Conservation (phyloP, 257 asterid genomes). For the Lavandula angustifolia region DNA sequence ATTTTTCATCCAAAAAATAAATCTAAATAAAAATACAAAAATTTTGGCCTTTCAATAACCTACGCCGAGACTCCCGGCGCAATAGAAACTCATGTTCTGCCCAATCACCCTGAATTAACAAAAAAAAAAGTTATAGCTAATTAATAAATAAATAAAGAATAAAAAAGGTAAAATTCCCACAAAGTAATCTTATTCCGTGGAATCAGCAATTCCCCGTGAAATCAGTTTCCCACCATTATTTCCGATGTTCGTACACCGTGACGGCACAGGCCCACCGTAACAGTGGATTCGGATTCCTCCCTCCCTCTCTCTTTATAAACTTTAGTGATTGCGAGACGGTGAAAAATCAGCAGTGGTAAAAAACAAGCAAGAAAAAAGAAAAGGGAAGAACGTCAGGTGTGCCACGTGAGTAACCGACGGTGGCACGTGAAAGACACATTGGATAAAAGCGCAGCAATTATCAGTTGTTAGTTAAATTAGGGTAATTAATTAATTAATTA, state of each 20-base stretch:
- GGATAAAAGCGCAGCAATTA: constrained; percentile 43
- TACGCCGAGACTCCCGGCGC: constrained; percentile 77
- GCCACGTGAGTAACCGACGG: constrained; percentile 54
- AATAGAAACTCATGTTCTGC: constrained; percentile 33
- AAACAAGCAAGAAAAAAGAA: not conserved
- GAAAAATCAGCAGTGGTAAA: constrained; percentile 22
- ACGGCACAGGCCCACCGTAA: constrained; percentile 38
- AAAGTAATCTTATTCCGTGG: constrained; percentile 38
- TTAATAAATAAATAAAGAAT: too few relatives aligned
- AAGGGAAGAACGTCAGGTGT: constrained; percentile 16
- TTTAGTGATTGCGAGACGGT: not conserved
- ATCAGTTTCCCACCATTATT: constrained; percentile 36
- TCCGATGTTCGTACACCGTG: constrained; percentile 53
- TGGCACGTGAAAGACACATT: constrained; percentile 57
- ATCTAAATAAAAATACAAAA: too few relatives aligned
- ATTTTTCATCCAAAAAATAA: too few relatives aligned
- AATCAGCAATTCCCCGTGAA: constrained; percentile 56
- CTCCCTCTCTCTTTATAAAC: not conserved
- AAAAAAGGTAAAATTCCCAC: not conserved
- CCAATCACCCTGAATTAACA: constrained; percentile 24
- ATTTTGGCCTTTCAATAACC: constrained; percentile 25
- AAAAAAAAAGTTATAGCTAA: too few relatives aligned
- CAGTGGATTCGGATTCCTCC: not conserved
- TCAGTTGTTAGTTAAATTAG: constrained; percentile 45
- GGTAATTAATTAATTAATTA: constrained; percentile 33